A percentile compares a stretch with the other conserved stretches of the same genome.
Conservation (phyloP, 495 filamentous ascomycete genomes). For the Talaromyces stipitatus region DNA sequence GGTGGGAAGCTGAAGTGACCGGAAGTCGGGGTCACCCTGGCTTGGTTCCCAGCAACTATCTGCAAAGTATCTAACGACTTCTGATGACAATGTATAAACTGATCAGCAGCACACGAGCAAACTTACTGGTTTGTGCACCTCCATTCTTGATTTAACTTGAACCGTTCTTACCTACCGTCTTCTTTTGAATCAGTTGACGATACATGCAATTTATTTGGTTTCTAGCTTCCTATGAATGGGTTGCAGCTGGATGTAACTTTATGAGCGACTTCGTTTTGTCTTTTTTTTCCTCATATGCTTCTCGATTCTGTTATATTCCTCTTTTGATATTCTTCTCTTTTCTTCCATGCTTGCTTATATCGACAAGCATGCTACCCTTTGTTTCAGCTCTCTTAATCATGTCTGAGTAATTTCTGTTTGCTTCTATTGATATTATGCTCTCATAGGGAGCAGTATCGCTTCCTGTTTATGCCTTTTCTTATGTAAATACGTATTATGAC, state of each 20-base stretch:
- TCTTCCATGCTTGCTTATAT: not conserved
- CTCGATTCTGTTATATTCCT: conserved; percentile 8
- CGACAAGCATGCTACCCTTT: not conserved
- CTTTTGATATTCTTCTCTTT: conserved; percentile 1
- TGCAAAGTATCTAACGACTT: conserved; percentile 52
- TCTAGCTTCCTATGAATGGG: not conserved
- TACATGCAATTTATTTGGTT: not conserved
- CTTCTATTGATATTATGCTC: not conserved
- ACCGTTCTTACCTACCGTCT: not conserved
- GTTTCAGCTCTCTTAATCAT: not conserved
- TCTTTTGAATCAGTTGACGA: not conserved
- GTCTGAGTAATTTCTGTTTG: not conserved
- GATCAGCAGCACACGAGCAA: not conserved
- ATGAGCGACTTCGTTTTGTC: conserved; percentile 13
- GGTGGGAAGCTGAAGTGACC: conserved; percentile 97
- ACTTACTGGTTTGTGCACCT: not conserved
- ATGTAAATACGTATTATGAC: not conserved
- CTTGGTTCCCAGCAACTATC: conserved; percentile 94
- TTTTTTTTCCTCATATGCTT: conserved; percentile 11
- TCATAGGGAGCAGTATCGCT: not conserved
- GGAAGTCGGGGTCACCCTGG: conserved; percentile 66
- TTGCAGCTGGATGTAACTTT: not conserved
- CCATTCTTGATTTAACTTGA: not conserved
- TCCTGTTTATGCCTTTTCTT: not conserved
- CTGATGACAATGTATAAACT: not conserved